phyloP scores from a whole-genome alignment of 345 rosid genomes.

The Hypericum perforatum region DNA sequence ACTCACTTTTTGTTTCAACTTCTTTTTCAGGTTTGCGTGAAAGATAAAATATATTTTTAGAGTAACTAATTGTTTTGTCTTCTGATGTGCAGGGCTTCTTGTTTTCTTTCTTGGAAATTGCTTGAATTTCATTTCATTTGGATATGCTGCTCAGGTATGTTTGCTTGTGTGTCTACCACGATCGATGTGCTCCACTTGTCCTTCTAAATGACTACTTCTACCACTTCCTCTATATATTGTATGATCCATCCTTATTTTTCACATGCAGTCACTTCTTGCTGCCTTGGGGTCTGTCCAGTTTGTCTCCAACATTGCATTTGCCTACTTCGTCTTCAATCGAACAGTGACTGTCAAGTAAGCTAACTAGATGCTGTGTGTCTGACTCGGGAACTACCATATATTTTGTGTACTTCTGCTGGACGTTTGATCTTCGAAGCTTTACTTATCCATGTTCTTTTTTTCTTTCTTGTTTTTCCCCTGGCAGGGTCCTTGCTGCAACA shows the following conservation, averaged over 20 bases:
- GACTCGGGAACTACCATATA: constrained; percentile 17
- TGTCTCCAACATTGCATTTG: constrained; percentile 92
- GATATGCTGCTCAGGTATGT: constrained; percentile 99
- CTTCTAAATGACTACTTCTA: too few relatives aligned
- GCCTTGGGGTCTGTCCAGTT: constrained; percentile 98
- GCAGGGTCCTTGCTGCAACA: constrained; percentile 86
- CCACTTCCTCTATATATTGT: too few relatives aligned
- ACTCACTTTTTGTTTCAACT: constrained; percentile 15
- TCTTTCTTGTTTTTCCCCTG: constrained; percentile 10
- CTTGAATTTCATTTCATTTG: constrained; percentile 94
- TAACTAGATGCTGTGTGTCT: constrained; percentile 3
- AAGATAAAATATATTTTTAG: constrained; percentile 9
- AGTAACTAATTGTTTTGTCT: constrained; percentile 12
- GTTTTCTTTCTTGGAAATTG: constrained; percentile 89
- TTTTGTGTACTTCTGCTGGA: constrained; percentile 3
- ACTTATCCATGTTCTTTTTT: constrained; percentile 4
- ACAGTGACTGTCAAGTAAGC: constrained; percentile 93
- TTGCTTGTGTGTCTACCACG: not conserved
- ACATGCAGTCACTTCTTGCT: constrained; percentile 89
- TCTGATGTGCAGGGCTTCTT: constrained; percentile 57
- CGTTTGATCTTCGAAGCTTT: too few relatives aligned
- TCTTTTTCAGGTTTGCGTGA: not conserved
- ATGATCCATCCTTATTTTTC: constrained; percentile 9
- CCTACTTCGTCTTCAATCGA: constrained; percentile 78
- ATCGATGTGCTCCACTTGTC: too few relatives aligned